Evolutionary conservation across 2,329 filamentous ascomycete genomes (phyloP).

Genomic region (Fusarium sororula): DNA sequence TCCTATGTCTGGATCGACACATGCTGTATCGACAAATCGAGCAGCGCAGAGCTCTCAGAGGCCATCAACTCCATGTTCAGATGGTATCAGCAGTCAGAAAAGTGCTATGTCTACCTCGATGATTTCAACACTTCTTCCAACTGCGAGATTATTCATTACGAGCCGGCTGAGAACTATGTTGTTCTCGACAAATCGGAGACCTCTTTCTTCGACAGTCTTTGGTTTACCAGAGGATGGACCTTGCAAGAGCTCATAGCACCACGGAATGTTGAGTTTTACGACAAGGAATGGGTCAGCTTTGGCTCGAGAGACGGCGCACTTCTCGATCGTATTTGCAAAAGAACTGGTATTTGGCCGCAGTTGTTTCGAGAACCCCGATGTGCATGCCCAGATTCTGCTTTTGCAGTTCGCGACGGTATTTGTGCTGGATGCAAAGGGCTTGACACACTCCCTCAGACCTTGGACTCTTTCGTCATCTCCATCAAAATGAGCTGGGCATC

Average conservation of each 20-base stretch:
- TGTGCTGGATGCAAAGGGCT: slow-evolving; percentile 12
- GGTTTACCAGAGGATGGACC: not conserved
- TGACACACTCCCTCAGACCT: slow-evolving; percentile 30
- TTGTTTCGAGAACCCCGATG: slow-evolving; percentile 34
- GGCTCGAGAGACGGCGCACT: slow-evolving; percentile 38
- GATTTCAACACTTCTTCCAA: slow-evolving; percentile 9
- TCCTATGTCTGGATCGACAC: slow-evolving; percentile 43
- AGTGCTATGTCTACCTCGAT: slow-evolving; percentile 41
- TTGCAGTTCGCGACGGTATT: slow-evolving; percentile 25
- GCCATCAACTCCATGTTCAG: slow-evolving; percentile 45
- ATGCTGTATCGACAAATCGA: slow-evolving; percentile 44
- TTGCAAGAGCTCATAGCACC: not conserved
- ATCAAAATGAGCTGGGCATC: slow-evolving; percentile 44
- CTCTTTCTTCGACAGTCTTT: slow-evolving; percentile 26
- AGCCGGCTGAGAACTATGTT: not conserved
- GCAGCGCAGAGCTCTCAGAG: slow-evolving; percentile 41
- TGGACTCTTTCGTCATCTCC: slow-evolving; percentile 37
- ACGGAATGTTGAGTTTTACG: not conserved
- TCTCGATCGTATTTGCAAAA: slow-evolving; percentile 18
- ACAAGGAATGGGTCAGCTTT: slow-evolving; percentile 39
- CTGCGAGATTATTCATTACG: not conserved
- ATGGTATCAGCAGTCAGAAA: slow-evolving; percentile 38
- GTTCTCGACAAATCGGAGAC: not conserved
- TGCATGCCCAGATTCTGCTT: not conserved
- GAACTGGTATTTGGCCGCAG: slow-evolving; percentile 31